Evolutionary conservation across 352 stramenopile genomes (phyloP), one percentile per base, ranked within the genome.

Genomic region (Globisporangium emineosum): DNA sequence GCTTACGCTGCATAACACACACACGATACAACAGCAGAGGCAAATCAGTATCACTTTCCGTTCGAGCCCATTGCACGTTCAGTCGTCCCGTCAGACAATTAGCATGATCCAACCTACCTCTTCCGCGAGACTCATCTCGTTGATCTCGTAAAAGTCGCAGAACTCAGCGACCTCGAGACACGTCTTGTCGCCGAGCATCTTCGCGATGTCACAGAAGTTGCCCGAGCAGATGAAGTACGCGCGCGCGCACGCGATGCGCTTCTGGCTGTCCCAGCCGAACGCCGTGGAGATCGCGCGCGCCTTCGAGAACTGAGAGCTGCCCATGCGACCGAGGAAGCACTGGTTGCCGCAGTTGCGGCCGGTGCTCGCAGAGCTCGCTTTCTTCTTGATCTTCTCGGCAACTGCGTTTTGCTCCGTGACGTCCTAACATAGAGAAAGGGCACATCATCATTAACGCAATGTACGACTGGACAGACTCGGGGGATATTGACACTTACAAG

Each of bases 191-290:
- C 82, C 77, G 52, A 93, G 64, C 32, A 91, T 62, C 52, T 83
- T 79, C 19, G 84, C 84, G 60, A 93, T 80, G 55, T 93, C 79
- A 62, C 84, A 93, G 52, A 88, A 90, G 55, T 85, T 93, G n/a
- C 82, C 84, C 17, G 64, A 75, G 65, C 79, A 93, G 4, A 91
- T 65, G 23, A 85, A 78, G 60, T 91, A 93, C 33, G 66, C 69
- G 23, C 84, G 82, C n/a, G 75, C 76, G 40, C 84, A 91, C 29
- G 77, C 62, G 57, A 83, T 66, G 2, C 71, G 79, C 32, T 66
- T 73, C 25, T 59, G 50, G n/a, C 64, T 63, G 53, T 81, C 77
- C 79, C 79, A 89, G n/a, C 65, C 73, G 52, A 89, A 80, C 8
- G 71, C 71, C 17, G 79, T 67, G 2, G 72, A 78, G 57, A 88